Conservation (phyloP, 768 basidiomycete genomes). For the Lactarius psammicola region DNA sequence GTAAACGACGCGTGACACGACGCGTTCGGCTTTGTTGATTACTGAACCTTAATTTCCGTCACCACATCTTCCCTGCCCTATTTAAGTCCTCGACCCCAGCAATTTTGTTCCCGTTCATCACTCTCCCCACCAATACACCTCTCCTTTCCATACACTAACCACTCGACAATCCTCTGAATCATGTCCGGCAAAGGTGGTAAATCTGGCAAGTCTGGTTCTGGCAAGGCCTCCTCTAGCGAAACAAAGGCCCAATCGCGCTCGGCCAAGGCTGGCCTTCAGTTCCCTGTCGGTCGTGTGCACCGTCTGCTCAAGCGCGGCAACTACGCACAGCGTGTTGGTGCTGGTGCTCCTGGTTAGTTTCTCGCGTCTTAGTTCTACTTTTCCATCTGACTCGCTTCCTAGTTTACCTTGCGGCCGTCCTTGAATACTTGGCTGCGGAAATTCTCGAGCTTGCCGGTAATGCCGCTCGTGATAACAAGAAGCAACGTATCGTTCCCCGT, state of each 20-base stretch:
- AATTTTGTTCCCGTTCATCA: background rate
- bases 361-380: background rate
- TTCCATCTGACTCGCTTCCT: slow-evolving; percentile 15
- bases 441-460: slow-evolving; percentile 90
- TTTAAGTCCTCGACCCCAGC: slow-evolving; percentile 31
- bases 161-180: slow-evolving; percentile 40
- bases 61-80: slow-evolving; percentile 28
- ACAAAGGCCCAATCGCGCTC: slow-evolving; percentile 66
- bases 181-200: slow-evolving; percentile 59
- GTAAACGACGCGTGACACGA: slow-evolving; percentile 28
- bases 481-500: slow-evolving; percentile 91
- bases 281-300: slow-evolving; percentile 92
- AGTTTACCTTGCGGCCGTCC: slow-evolving; percentile 88
- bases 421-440: slow-evolving; percentile 90
- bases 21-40: slow-evolving; percentile 41
- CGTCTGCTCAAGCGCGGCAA: slow-evolving; percentile 86
- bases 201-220: slow-evolving; percentile 34
- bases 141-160: slow-evolving; percentile 3
- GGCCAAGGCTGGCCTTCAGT: slow-evolving; percentile 73
- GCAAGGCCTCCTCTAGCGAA: slow-evolving; percentile 44
- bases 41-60: slow-evolving; percentile 37
- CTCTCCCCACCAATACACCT: background rate
- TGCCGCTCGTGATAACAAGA: slow-evolving; percentile 79
- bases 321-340: slow-evolving; percentile 85
- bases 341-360: slow-evolving; percentile 73